Conservation (phyloP, 1,284 basidiomycete genomes). For the Rhodotorula sp. region DNA sequence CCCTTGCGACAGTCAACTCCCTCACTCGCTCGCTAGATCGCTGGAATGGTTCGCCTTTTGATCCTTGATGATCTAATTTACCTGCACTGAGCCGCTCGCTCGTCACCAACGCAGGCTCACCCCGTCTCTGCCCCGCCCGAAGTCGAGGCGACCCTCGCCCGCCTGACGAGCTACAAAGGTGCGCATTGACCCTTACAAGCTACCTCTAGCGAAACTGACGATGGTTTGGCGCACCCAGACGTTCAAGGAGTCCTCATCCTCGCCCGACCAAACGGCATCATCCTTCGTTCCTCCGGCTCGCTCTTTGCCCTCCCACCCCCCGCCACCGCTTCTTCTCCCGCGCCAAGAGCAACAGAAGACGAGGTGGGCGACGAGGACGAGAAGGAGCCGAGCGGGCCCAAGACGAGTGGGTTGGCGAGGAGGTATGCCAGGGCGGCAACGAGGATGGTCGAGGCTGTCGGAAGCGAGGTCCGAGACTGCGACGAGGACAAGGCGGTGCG, state of each 20-base stretch:
- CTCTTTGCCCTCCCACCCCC: conserved; percentile 65
- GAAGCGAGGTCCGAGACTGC: conserved; percentile 68
- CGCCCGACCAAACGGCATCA: conserved; percentile 53
- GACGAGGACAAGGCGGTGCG: conserved; percentile 57
- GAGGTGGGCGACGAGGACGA: neutral
- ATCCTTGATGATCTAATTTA: too few species aligned
- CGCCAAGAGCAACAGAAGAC: neutral
- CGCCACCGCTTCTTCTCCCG: conserved; percentile 62
- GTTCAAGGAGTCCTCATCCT: conserved; percentile 85
- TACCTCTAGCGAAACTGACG: neutral
- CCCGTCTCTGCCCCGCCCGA: conserved; percentile 59
- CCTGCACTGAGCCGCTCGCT: neutral
- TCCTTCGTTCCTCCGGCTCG: conserved; percentile 77
- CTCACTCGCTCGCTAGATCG: neutral
- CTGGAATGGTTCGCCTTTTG: neutral
- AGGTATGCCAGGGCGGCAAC: conserved; percentile 25
- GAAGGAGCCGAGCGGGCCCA: neutral
- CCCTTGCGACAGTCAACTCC: neutral
- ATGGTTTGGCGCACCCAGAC: conserved; percentile 6
- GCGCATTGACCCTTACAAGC: neutral
- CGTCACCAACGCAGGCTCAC: neutral
- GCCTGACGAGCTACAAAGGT: conserved; percentile 75
- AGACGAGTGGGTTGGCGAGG: conserved; percentile 21
- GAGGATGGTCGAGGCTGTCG: conserved; percentile 70
- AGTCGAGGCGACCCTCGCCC: conserved; percentile 70